Conservation (phyloP, 2,329 filamentous ascomycete species). For the Onygenales sp. region DNA sequence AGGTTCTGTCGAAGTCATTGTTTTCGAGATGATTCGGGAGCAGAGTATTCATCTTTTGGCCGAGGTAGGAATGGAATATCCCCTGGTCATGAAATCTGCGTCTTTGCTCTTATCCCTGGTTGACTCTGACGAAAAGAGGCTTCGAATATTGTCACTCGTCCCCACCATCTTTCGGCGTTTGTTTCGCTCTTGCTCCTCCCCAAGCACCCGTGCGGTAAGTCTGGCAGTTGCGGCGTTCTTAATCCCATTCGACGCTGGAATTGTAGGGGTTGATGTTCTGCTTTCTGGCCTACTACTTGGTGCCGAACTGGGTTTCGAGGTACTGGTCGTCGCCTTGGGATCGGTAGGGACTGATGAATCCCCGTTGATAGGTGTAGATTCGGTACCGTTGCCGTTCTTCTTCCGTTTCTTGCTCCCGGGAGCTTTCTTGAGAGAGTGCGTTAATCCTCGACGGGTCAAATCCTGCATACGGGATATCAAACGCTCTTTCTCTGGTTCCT, state of each 20-base stretch:
- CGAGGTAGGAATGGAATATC: conserved; percentile 42
- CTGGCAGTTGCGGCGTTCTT: conserved; percentile 82
- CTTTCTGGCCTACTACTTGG: conserved; percentile 15
- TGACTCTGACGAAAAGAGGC: conserved; percentile 41
- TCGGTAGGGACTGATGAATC: not conserved
- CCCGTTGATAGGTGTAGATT: conserved; percentile 18
- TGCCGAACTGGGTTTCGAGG: conserved; percentile 13
- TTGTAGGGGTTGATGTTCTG: conserved; percentile 24
- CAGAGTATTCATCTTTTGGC: conserved; percentile 24
- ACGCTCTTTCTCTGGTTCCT: conserved; percentile 59
- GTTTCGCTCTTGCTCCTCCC: conserved; percentile 74
- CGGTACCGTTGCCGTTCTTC: conserved; percentile 49
- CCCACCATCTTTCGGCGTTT: conserved; percentile 66
- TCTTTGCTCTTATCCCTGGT: conserved; percentile 34
- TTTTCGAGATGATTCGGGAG: no score
- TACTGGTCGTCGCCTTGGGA: not conserved
- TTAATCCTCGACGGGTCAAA: conserved; percentile 62
- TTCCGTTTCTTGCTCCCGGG: conserved; percentile 58
- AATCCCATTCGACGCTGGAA: conserved; percentile 50
- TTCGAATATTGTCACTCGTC: conserved; percentile 47
- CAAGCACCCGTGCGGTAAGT: conserved; percentile 74
- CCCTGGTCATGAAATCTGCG: conserved; percentile 51
- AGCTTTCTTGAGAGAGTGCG: conserved; percentile 81
- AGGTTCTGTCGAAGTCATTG: no score
- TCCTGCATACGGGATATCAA: conserved; percentile 57